Evolutionary conservation across 768 basidiomycete species (phyloP).

Genomic region (Boletus rubroflammeus): DNA sequence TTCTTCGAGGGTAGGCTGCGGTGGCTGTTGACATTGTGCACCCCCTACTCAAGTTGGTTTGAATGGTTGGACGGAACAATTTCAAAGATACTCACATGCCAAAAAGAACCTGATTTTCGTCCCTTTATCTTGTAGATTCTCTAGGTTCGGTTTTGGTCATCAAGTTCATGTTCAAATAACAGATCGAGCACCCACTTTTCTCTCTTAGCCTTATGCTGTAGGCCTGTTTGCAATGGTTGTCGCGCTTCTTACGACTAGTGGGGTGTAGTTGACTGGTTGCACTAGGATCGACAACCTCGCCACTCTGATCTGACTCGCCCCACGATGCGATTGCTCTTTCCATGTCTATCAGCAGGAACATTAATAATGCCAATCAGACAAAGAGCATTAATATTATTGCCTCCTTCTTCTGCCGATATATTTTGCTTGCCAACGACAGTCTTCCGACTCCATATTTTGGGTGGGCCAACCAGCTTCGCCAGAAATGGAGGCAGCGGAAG

Average conservation of each 20-base stretch:
- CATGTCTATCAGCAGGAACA: not conserved
- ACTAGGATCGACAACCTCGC: not conserved
- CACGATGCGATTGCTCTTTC: not conserved
- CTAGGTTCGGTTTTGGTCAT: not conserved
- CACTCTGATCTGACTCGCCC: too few species aligned
- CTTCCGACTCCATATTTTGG: not conserved
- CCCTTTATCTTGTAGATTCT: not conserved
- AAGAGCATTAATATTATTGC: not conserved
- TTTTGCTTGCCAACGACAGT: not conserved
- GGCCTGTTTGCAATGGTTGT: constrained; percentile 7
- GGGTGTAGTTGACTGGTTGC: not conserved
- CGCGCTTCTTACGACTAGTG: not conserved
- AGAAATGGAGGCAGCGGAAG: not conserved
- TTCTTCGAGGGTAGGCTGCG: not conserved
- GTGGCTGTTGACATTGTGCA: not conserved
- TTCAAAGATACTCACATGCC: constrained; percentile 6
- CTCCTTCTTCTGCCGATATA: not conserved
- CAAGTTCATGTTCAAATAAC: not conserved
- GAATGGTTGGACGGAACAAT: not conserved
- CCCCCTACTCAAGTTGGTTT: not conserved
- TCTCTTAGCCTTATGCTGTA: not conserved
- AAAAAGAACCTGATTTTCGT: constrained; percentile 10
- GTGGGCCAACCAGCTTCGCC: not conserved
- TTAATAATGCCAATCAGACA: not conserved
- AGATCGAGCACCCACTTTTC: not conserved